Conservation (phyloP, 768 basidiomycete species). For the Hirschioporus abietinus region DNA sequence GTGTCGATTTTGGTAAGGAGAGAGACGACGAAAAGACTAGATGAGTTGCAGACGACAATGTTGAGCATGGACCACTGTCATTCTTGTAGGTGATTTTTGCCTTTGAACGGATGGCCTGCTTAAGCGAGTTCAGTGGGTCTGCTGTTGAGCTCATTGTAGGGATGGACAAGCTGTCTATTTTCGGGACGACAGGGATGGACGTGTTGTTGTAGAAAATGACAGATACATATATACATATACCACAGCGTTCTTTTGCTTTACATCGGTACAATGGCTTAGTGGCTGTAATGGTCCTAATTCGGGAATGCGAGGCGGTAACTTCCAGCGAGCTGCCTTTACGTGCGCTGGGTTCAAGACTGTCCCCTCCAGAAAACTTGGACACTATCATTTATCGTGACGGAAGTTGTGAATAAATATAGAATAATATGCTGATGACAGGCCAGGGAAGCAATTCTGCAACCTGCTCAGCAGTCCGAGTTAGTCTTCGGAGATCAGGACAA, state of each 20-base stretch:
- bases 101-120: slow-evolving; percentile 56
- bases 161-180: not conserved
- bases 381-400: slow-evolving; percentile 60
- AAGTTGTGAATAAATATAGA: slow-evolving; percentile 67
- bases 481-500: slow-evolving; percentile 85
- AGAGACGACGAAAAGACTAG: slow-evolving; percentile 49
- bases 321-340: slow-evolving; percentile 57
- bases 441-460: slow-evolving; percentile 94
- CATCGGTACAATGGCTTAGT: slow-evolving; percentile 42
- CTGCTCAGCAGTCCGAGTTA: slow-evolving; percentile 84
- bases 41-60: slow-evolving; percentile 56
- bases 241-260: not conserved
- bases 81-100: slow-evolving; percentile 44
- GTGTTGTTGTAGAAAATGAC: not conserved
- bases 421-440: slow-evolving; percentile 80
- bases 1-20: slow-evolving; percentile 62
- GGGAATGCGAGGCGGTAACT: slow-evolving; percentile 71
- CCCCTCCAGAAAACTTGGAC: slow-evolving; percentile 95
- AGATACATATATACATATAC: not conserved
- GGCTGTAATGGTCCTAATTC: slow-evolving; percentile 79
- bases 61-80: slow-evolving; percentile 34
- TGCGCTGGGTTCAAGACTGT: slow-evolving; percentile 90
- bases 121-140: slow-evolving; percentile 55
- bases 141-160: slow-evolving; percentile 15
- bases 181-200: not conserved